Evolutionary conservation across 345 rosid genomes (phyloP).

Genomic region (Moricandia arvensis): DNA sequence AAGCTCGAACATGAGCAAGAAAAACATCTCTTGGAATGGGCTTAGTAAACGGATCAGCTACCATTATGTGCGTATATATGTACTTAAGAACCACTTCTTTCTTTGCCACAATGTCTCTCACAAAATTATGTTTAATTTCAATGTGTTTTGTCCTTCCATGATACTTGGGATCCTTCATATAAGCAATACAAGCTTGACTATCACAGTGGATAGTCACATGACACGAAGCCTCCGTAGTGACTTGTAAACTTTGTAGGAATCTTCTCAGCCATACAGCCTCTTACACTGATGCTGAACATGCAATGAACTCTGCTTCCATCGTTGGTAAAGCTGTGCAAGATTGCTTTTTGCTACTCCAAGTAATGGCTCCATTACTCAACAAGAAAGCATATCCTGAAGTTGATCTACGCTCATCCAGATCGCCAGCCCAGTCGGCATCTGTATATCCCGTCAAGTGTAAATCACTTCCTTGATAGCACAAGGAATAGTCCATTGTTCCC

Average conservation of each 20-base stretch:
- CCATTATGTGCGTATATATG: not conserved
- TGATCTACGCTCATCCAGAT: not conserved
- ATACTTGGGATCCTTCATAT: not conserved
- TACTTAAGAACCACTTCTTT: not conserved
- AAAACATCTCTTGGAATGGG: not conserved
- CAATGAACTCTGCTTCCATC: too few relatives aligned
- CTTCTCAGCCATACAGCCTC: too few relatives aligned
- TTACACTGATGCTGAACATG: too few relatives aligned
- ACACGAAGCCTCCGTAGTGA: too few relatives aligned
- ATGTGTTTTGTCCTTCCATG: not conserved
- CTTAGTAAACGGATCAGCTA: not conserved
- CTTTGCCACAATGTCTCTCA: not conserved
- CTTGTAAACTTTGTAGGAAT: too few relatives aligned
- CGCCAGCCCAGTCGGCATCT: not conserved
- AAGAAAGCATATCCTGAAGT: too few relatives aligned
- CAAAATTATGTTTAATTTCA: not conserved
- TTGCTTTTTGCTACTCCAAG: too few relatives aligned
- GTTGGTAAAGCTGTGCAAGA: too few relatives aligned
- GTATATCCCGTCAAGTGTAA: not conserved
- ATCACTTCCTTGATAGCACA: not conserved
- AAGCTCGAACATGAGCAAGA: not conserved
- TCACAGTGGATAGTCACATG: too few relatives aligned
- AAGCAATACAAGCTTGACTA: too few relatives aligned
- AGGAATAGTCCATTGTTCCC: not conserved
- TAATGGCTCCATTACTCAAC: too few relatives aligned